Percentiles rank a stretch among this genome's conserved stretches.
phyloP scores from a whole-genome alignment of 139 green algal species.

The Closterium sp. region DNA sequence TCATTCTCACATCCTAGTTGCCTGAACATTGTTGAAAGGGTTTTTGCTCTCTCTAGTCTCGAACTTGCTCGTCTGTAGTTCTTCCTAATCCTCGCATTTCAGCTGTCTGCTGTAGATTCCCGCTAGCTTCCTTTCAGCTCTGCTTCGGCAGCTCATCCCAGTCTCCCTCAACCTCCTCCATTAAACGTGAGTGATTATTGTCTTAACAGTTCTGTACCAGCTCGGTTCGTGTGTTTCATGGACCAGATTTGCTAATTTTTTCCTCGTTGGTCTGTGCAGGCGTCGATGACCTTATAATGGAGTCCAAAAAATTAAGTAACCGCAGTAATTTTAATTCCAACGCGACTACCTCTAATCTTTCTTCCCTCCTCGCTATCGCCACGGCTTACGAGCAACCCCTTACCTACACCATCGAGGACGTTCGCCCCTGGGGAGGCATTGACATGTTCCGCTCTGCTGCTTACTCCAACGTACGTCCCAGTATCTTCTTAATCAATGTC shows the following conservation, averaged over 20 bases:
- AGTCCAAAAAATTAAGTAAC: constrained; percentile 20
- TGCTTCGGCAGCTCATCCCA: background rate
- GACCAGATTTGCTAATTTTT: background rate
- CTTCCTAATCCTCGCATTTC: background rate
- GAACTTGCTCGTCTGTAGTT: background rate
- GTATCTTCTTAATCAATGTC: background rate
- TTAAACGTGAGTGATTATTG: background rate
- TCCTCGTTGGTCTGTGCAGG: background rate
- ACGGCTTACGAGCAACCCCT: constrained; percentile 39
- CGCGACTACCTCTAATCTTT: no score
- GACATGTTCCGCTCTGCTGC: constrained; percentile 46
- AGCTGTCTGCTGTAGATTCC: background rate
- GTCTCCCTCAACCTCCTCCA: background rate
- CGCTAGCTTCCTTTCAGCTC: background rate
- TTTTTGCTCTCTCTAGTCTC: background rate
- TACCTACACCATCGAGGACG: constrained; percentile 43
- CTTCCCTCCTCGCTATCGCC: background rate
- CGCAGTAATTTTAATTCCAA: constrained; percentile 6
- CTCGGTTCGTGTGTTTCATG: background rate
- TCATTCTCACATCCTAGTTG: background rate
- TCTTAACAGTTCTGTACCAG: background rate
- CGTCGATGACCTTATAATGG: constrained; percentile 37
- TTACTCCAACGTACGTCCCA: constrained; percentile 43
- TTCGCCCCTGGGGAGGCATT: constrained; percentile 35
- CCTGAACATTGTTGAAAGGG: background rate